phyloP scores from a whole-genome alignment of 2,329 filamentous ascomycete genomes.

The Paracamarosporium sp. region DNA sequence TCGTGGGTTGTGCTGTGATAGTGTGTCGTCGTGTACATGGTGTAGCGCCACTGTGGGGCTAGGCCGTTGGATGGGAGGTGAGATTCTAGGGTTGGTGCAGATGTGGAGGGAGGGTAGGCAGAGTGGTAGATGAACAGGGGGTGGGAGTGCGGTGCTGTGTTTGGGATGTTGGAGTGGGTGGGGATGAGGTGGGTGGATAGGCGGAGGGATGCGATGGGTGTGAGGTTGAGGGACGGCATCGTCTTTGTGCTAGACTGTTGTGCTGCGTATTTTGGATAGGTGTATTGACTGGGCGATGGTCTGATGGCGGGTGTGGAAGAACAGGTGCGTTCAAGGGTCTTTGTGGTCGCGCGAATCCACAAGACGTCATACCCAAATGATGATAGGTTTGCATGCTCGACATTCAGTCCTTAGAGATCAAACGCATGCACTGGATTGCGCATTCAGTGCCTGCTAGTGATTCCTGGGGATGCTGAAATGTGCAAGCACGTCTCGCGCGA shows the following conservation, averaged over 20 bases:
- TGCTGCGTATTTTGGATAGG: neutral
- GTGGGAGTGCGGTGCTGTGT: slow-evolving; percentile 68
- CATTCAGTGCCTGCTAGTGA: no score
- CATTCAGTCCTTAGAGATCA: neutral
- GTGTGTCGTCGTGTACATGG: slow-evolving; percentile 70
- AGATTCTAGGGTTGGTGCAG: slow-evolving; percentile 60
- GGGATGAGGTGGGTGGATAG: slow-evolving; percentile 68
- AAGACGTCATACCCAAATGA: slow-evolving; percentile 5
- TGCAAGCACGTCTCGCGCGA: neutral
- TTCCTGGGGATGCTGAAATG: neutral
- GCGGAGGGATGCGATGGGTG: slow-evolving; percentile 58
- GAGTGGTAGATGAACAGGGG: slow-evolving; percentile 71
- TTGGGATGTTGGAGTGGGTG: slow-evolving; percentile 63
- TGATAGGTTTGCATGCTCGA: neutral
- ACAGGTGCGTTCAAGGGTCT: neutral
- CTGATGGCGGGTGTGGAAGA: neutral
- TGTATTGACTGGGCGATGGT: neutral
- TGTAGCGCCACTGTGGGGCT: slow-evolving; percentile 69
- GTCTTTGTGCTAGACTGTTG: neutral
- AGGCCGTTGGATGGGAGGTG: slow-evolving; percentile 62
- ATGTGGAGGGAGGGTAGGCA: slow-evolving; percentile 56
- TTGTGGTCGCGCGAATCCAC: neutral
- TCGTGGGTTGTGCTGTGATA: slow-evolving; percentile 73
- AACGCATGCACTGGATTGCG: neutral
- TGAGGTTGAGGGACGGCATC: slow-evolving; percentile 37